These are phyloP conservation scores for Silybum marianum DNA, from an alignment of 129 eudicot species.

Conservation along the genomic window DNA sequence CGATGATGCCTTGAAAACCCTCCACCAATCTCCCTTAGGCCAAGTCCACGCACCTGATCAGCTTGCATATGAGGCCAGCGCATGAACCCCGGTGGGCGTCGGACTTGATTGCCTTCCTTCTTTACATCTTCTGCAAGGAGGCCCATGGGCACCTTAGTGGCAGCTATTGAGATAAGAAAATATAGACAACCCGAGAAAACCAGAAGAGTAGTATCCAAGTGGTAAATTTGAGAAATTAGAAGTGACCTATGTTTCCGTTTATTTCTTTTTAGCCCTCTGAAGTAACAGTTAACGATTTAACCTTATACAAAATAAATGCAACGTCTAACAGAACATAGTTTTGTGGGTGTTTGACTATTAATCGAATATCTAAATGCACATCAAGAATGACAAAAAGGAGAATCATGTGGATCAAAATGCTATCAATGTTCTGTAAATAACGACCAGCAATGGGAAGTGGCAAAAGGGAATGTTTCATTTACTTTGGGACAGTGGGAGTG, in stretches of 20 bases:
- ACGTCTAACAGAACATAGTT: background rate
- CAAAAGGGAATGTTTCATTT: background rate
- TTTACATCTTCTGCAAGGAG: conserved; percentile 50
- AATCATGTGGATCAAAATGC: conserved; percentile 9
- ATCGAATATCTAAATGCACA: background rate
- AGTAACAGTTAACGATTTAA: background rate
- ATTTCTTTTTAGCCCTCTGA: background rate
- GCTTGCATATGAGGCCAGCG: conserved; percentile 92
- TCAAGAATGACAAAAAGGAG: conserved; percentile 13
- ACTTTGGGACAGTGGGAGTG: background rate
- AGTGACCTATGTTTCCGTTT: background rate
- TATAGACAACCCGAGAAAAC: background rate
- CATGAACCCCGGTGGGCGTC: conserved; percentile 65
- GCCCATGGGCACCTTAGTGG: background rate
- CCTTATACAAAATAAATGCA: background rate
- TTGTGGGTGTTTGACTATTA: conserved; percentile 6
- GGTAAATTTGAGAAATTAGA: background rate
- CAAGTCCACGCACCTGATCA: conserved; percentile 84
- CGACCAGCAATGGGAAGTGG: background rate
- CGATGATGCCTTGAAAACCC: conserved; percentile 92
- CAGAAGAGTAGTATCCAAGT: background rate
- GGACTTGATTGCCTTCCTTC: conserved; percentile 38
- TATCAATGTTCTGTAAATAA: background rate
- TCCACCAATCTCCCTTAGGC: conserved; percentile 90
- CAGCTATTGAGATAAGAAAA: background rate